These are phyloP conservation scores for Gamsiella multidivaricata DNA, from an alignment of 192 early-diverging fungal species.

Conservation along the genomic window DNA sequence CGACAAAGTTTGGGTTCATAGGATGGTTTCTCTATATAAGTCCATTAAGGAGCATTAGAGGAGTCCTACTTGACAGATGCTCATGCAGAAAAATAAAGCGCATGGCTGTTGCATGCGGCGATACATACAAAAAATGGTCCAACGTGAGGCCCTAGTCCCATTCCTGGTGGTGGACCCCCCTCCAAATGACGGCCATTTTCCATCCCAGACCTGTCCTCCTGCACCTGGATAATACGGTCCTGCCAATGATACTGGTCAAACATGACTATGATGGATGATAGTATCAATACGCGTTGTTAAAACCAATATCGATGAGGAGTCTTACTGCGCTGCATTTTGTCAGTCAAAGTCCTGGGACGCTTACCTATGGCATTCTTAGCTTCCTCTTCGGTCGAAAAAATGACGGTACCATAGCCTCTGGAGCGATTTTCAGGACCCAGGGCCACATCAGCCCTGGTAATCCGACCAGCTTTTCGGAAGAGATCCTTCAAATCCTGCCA, in stretches of 20 bases:
- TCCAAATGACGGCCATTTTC: slow-evolving; percentile 46
- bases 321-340: background rate
- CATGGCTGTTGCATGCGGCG: too few species aligned
- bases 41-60: background rate
- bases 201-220: slow-evolving; percentile 71
- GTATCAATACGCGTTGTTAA: too few species aligned
- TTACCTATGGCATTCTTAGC: slow-evolving; percentile 74
- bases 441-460: slow-evolving; percentile 74
- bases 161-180: background rate
- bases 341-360: background rate
- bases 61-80: too few species aligned
- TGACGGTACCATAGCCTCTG: slow-evolving; percentile 78
- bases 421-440: slow-evolving; percentile 67
- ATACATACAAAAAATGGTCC: slow-evolving; percentile 30
- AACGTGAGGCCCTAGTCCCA: slow-evolving; percentile 2
- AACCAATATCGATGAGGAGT: background rate
- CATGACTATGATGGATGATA: slow-evolving; percentile 58
- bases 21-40: slow-evolving; percentile 24
- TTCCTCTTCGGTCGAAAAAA: slow-evolving; percentile 73
- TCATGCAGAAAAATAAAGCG: too few species aligned
- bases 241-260: slow-evolving; percentile 79
- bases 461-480: slow-evolving; percentile 76
- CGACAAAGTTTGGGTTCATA: slow-evolving; percentile 33
- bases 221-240: slow-evolving; percentile 77
- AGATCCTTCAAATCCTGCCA: slow-evolving; percentile 82